A percentile compares a stretch with the other conserved stretches of the same genome.
Conservation (phyloP, 768 basidiomycete genomes). For the Tephrocybe sp. region DNA sequence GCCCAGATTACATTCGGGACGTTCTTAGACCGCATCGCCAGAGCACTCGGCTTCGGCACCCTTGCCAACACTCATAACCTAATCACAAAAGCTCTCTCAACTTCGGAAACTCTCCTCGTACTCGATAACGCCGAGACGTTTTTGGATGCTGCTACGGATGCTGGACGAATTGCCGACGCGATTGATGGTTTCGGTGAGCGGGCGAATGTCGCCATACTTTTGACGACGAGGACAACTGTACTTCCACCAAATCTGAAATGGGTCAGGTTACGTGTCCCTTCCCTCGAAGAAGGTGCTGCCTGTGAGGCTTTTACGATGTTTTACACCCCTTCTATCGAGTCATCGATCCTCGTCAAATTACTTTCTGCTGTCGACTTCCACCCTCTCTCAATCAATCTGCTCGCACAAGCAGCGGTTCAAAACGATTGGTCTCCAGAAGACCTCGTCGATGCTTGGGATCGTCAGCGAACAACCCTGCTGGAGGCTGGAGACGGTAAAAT, state of each 20-base stretch:
- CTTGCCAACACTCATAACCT: background rate
- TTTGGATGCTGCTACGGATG: constrained; percentile 12
- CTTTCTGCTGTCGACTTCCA: constrained; percentile 14
- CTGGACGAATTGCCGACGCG: constrained; percentile 2
- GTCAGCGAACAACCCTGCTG: constrained; percentile 2
- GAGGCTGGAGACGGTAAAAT: constrained; percentile 8
- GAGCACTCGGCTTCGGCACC: background rate
- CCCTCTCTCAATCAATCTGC: constrained; percentile 17
- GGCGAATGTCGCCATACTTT: constrained; percentile 11
- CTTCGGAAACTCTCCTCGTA: constrained; percentile 7
- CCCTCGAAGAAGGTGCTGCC: constrained; percentile 9
- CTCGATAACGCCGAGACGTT: constrained; percentile 19
- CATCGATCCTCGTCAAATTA: constrained; percentile 1
- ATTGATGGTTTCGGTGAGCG: constrained; percentile 11
- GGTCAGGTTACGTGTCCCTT: constrained; percentile 4
- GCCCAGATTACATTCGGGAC: background rate
- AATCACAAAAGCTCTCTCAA: background rate
- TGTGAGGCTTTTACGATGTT: constrained; percentile 5
- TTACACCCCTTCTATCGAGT: constrained; percentile 1
- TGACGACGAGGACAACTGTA: constrained; percentile 8
- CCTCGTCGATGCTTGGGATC: constrained; percentile 12
- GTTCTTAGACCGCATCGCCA: constrained; percentile 8
- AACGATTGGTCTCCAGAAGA: constrained; percentile 14
- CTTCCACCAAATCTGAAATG: constrained; percentile 12
- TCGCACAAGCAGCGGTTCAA: constrained; percentile 15